Evolutionary conservation across 768 basidiomycete genomes (phyloP).

Genomic region (Daedalea quercina): DNA sequence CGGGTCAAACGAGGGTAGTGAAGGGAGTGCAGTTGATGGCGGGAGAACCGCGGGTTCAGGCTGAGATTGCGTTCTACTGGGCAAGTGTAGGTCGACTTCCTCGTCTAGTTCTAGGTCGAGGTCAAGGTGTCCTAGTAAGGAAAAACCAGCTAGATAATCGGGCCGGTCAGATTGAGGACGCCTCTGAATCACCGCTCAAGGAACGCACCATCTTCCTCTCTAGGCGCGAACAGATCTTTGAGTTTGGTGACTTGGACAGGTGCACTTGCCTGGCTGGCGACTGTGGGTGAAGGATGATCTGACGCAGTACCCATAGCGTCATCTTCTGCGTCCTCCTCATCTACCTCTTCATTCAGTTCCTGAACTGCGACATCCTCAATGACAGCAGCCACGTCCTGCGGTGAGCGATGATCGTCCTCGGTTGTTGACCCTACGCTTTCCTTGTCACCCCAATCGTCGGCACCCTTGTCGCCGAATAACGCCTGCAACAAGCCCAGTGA

Average conservation of each 20-base stretch:
- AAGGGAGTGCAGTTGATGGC: slow-evolving; percentile 2
- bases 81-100: slow-evolving; percentile 32
- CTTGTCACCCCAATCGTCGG: slow-evolving; percentile 51
- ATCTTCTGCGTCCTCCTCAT: slow-evolving; percentile 5
- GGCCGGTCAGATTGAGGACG: background rate
- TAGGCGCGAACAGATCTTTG: slow-evolving; percentile 70
- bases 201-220: slow-evolving; percentile 54
- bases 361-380: slow-evolving; percentile 1
- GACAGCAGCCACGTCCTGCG: slow-evolving; percentile 24
- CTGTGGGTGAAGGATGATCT: background rate
- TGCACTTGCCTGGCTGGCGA: slow-evolving; percentile 18
- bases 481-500: slow-evolving; percentile 43
- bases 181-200: background rate
- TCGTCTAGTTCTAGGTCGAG: slow-evolving; percentile 67
- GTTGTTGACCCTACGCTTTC: slow-evolving; percentile 55
- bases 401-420: slow-evolving; percentile 31
- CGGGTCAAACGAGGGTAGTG: slow-evolving; percentile 35
- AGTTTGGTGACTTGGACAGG: slow-evolving; percentile 30
- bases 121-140: slow-evolving; percentile 68
- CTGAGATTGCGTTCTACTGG: slow-evolving; percentile 9
- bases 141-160: slow-evolving; percentile 49
- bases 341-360: slow-evolving; percentile 1
- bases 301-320: slow-evolving; percentile 5
- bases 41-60: slow-evolving; percentile 8
- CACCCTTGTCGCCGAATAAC: slow-evolving; percentile 40